Conservation (phyloP, 305 asterid genomes). For the Fraxinus floribunda region DNA sequence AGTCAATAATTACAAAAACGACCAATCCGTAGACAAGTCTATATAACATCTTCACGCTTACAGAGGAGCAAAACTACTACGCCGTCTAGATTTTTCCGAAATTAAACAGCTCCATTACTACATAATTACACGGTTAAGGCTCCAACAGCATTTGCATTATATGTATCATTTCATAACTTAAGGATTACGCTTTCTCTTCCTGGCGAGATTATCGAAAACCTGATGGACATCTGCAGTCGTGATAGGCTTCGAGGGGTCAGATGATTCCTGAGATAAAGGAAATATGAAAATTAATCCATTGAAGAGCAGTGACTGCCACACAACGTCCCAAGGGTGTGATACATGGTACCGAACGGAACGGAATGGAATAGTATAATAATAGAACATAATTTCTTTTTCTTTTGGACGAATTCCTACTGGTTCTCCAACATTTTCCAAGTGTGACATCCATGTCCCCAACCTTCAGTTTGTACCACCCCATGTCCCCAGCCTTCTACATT, state of each 20-base stretch:
- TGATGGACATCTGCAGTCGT: conserved; percentile 83
- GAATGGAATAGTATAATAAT: neutral
- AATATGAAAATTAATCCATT: neutral
- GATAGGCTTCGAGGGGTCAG: conserved; percentile 74
- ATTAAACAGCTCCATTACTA: conserved; percentile 9
- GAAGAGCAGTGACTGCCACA: neutral
- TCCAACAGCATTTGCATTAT: neutral
- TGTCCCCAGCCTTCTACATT: neutral
- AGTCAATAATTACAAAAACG: conserved; percentile 22
- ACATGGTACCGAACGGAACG: neutral
- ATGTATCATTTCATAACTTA: conserved; percentile 29
- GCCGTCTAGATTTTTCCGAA: neutral
- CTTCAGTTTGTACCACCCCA: neutral
- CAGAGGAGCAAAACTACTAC: conserved; percentile 9
- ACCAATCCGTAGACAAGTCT: conserved; percentile 6
- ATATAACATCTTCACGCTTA: conserved; percentile 3
- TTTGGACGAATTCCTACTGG: no score
- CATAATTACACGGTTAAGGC: conserved; percentile 6
- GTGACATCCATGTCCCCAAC: neutral
- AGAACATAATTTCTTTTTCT: neutral
- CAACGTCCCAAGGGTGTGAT: neutral
- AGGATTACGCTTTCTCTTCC: conserved; percentile 65
- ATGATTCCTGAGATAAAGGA: conserved; percentile 53
- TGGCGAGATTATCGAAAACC: conserved; percentile 87
- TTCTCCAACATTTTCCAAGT: neutral